Base-by-base conservation (phyloP, 2,329 filamentous ascomycete genomes). In the Sarocladiaceae sp. region DNA sequence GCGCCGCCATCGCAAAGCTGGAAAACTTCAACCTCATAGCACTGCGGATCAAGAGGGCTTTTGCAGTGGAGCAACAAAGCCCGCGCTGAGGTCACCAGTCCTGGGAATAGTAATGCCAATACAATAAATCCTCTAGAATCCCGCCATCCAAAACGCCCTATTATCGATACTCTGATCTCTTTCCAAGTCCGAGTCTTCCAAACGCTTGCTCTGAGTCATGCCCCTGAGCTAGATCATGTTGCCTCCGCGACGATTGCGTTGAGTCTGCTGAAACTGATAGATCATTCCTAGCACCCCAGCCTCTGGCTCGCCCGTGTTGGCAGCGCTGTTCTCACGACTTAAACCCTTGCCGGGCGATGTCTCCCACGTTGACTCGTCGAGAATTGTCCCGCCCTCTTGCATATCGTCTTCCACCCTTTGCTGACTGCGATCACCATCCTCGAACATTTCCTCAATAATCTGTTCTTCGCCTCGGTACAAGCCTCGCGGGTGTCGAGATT, bases 301-400 rank as follows among this genome's bases (percentile, higher is more conserved):
- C 13, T 80, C 78, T 3, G 73, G 67, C 36, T 76, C 76, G 11
- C 72, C 72, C 0, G 67, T 68, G 17, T 70, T 70, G 5, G 67
- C 67, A 7, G 67, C 70, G 59, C 78, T 83, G 56, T 73, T 77
- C 56, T 82, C 79, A 25, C 77, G 71, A 39, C 75, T 79, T 17
- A 80, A 57, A 0, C 70, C 74, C 53, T 73, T 74, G 1, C 71
- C 71, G 2, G 79, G 79, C 3, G 78, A 78, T 17, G 31, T 50
- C 62, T 83, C 78, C 80, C 80, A 83, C 8, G 74, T 75, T 3
- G 80, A 83, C 69, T 79, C 82, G 53, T 72, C 86, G 60, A 80
- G 74, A 1, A 67, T 72, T 0, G 71, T 75, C 1, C 71, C 73
- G 20, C 71, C 73, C 39, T 77, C 76, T 62, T 81, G 81, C 57